Percentiles rank a stretch among this genome's conserved stretches.
These are phyloP conservation scores for Lindgomyces ingoldianus DNA, from an alignment of 495 filamentous ascomycete genomes.

Conservation along the genomic window DNA sequence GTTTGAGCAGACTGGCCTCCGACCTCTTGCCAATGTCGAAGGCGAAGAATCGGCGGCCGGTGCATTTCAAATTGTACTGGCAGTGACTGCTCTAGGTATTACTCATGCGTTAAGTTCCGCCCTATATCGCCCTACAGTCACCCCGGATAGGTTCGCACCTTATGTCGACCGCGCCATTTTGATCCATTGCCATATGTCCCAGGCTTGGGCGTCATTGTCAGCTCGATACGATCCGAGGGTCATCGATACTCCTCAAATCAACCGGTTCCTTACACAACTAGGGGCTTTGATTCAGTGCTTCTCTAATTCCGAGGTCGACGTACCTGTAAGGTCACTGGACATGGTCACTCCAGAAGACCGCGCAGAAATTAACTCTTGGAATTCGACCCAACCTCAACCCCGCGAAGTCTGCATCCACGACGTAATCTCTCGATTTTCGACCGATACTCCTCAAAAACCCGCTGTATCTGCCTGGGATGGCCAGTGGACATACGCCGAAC, in stretches of 20 bases:
- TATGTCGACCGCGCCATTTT: background rate
- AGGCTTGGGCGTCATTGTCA: background rate
- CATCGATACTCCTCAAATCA: background rate
- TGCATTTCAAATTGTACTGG: background rate
- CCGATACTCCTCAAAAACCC: background rate
- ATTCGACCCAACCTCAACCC: background rate
- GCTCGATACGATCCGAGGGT: background rate
- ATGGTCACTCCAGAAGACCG: background rate
- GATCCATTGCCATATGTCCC: background rate
- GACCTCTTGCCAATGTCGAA: background rate
- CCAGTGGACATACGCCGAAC: background rate
- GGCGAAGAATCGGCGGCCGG: background rate
- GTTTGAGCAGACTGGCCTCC: background rate
- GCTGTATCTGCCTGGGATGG: conserved; percentile 8
- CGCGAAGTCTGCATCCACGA: background rate
- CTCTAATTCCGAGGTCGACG: background rate
- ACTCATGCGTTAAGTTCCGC: background rate
- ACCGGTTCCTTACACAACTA: background rate
- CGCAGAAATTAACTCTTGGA: background rate
- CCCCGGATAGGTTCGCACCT: background rate
- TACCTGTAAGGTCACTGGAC: background rate
- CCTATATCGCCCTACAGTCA: background rate
- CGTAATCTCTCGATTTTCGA: background rate
- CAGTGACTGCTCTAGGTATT: background rate
- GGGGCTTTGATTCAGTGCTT: background rate